Evolutionary conservation across 305 asterid genomes (phyloP).

Genomic region (Fraxinus latifolia): DNA sequence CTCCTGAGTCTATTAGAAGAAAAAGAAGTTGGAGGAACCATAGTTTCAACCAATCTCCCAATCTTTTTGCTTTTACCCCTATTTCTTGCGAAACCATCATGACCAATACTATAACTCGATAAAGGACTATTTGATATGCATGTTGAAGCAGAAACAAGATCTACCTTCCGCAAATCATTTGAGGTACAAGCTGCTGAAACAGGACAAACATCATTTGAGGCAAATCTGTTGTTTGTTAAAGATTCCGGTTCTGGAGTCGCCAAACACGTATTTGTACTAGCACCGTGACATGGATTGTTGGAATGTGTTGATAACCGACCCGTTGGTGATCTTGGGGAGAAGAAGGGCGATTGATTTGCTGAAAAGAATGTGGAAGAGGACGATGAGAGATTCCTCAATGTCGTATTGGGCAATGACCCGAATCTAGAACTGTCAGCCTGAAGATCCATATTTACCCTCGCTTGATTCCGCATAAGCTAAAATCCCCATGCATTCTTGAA

Average conservation of each 20-base stretch:
- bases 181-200: constrained; percentile 38
- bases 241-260: constrained; percentile 37
- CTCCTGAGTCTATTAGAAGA: constrained; percentile 68
- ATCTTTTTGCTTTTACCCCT: constrained; percentile 47
- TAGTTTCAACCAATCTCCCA: constrained; percentile 46
- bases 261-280: constrained; percentile 29
- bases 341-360: constrained; percentile 90
- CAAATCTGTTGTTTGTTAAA: constrained; percentile 29
- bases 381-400: constrained; percentile 78
- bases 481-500: constrained; percentile 38
- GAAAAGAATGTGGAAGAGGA: constrained; percentile 91
- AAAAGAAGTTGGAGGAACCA: constrained; percentile 54
- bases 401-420: constrained; percentile 44
- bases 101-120: constrained; percentile 38
- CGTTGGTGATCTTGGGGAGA: constrained; percentile 75
- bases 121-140: constrained; percentile 48
- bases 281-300: constrained; percentile 35
- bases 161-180: constrained; percentile 39
- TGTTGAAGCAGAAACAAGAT: constrained; percentile 48
- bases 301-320: constrained; percentile 43
- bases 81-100: constrained; percentile 36
- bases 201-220: constrained; percentile 37
- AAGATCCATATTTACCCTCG: constrained; percentile 59
- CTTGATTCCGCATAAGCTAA: constrained; percentile 34
- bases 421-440: constrained; percentile 57